Conservation (phyloP, 805 yeast species). For the Candida hungchunana region DNA sequence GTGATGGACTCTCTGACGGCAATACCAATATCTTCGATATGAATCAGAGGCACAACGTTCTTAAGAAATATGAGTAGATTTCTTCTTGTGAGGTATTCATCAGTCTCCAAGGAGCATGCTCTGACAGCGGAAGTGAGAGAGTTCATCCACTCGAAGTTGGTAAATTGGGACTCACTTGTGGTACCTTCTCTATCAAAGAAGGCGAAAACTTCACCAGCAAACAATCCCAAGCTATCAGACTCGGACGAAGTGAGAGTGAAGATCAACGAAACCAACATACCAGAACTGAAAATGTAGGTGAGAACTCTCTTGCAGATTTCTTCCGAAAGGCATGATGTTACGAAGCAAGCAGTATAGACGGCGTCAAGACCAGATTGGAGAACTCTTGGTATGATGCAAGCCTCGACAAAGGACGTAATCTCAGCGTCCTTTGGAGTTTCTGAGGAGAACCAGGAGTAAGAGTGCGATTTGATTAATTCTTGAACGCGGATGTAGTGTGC, state of each 20-base stretch:
- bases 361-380: conserved; percentile 84
- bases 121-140: conserved; percentile 33
- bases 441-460: conserved; percentile 40
- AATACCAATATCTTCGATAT: conserved; percentile 61
- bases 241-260: conserved; percentile 71
- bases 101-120: conserved; percentile 28
- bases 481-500: conserved; percentile 30
- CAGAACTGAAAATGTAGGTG: conserved; percentile 43
- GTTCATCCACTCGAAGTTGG: conserved; percentile 52
- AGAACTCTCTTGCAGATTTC: conserved; percentile 39
- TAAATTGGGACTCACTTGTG: conserved; percentile 30
- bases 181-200: conserved; percentile 36
- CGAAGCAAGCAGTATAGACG: conserved; percentile 56
- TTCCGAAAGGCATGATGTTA: conserved; percentile 44
- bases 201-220: conserved; percentile 52
- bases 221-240: conserved; percentile 78
- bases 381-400: conserved; percentile 71
- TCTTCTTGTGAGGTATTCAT: conserved; percentile 72
- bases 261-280: conserved; percentile 51
- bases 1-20: conserved; percentile 43
- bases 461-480: conserved; percentile 27
- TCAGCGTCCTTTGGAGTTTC: conserved; percentile 19
- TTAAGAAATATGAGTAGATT: conserved; percentile 78
- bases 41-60: conserved; percentile 52
- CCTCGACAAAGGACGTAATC: conserved; percentile 43